Percentiles rank a stretch among this genome's conserved stretches.
Evolutionary conservation across 2,329 filamentous ascomycete species (phyloP).

Genomic region (Pezicula radicicola): DNA sequence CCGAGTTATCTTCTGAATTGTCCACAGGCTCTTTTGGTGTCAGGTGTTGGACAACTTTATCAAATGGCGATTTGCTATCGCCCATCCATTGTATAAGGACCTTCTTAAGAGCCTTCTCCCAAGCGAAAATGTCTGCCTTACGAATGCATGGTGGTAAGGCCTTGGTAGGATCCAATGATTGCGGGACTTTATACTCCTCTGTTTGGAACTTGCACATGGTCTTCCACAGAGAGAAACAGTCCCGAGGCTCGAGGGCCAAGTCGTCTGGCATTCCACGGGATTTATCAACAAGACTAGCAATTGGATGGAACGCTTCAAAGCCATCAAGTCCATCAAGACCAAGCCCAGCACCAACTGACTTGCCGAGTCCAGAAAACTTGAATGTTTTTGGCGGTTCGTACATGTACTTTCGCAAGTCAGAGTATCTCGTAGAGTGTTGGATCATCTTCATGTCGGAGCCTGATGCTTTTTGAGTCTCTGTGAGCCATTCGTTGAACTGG

Average conservation of each 20-base stretch:
- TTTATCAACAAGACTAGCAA: slow-evolving; percentile 59
- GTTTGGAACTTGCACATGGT: slow-evolving; percentile 58
- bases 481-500: slow-evolving; percentile 68
- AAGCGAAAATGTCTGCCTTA: slow-evolving; percentile 64
- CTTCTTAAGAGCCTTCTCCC: slow-evolving; percentile 60
- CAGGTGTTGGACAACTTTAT: slow-evolving; percentile 44
- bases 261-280: slow-evolving; percentile 64
- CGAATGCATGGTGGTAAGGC: slow-evolving; percentile 51
- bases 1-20: slow-evolving; percentile 2
- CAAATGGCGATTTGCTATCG: slow-evolving; percentile 41
- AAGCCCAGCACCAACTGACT: slow-evolving; percentile 34
- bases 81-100: slow-evolving; percentile 59
- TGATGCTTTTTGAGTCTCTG: slow-evolving; percentile 58
- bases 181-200: slow-evolving; percentile 44
- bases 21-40: slow-evolving; percentile 2
- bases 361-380: slow-evolving; percentile 28
- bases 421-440: slow-evolving; percentile 67
- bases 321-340: slow-evolving; percentile 39
- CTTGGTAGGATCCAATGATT: slow-evolving; percentile 44
- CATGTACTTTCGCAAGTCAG: slow-evolving; percentile 72
- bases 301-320: slow-evolving; percentile 53
- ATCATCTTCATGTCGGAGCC: slow-evolving; percentile 66
- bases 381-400: slow-evolving; percentile 50
- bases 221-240: slow-evolving; percentile 65
- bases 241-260: slow-evolving; percentile 65